Evolutionary conservation across 176 grass and related monocot species (phyloP).

Genomic region (Oryza glumipatula): DNA sequence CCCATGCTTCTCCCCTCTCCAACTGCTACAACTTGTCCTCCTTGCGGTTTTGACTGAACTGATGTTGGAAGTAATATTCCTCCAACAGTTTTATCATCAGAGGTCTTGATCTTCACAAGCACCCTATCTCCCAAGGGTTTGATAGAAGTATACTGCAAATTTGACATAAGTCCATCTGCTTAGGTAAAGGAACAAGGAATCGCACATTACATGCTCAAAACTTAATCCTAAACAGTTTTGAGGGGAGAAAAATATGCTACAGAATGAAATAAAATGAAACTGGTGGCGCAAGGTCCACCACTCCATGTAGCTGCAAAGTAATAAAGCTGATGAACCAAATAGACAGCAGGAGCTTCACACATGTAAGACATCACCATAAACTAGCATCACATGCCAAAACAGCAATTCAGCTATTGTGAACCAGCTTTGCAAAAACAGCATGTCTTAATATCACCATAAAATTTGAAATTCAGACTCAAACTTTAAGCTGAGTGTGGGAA

Average conservation of each 20-base stretch:
- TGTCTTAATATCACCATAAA: neutral
- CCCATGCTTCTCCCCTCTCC: constrained; percentile 76
- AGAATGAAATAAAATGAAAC: neutral
- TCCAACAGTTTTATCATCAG: constrained; percentile 74
- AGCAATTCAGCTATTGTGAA: neutral
- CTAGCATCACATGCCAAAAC: neutral
- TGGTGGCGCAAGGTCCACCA: neutral
- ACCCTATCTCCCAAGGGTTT: constrained; percentile 85
- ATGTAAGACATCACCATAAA: no score
- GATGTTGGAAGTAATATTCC: constrained; percentile 85
- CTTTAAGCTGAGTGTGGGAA: neutral
- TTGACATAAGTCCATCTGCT: constrained; percentile 4
- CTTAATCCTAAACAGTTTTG: neutral
- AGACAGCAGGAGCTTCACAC: no score
- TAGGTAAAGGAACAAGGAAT: constrained; percentile 8
- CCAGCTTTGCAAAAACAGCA: neutral
- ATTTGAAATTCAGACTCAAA: neutral
- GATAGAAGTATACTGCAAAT: constrained; percentile 75
- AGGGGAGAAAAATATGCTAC: neutral
- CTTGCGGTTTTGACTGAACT: constrained; percentile 73
- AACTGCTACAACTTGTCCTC: constrained; percentile 72
- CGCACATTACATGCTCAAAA: constrained; percentile 15
- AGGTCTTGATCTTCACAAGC: constrained; percentile 69
- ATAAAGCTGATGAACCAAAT: no score
- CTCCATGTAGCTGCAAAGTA: no score